Evolutionary conservation across 192 early-diverging fungal genomes (phyloP), one percentile per base, ranked within the genome.

Genomic region (Rhizophagus clarus): DNA sequence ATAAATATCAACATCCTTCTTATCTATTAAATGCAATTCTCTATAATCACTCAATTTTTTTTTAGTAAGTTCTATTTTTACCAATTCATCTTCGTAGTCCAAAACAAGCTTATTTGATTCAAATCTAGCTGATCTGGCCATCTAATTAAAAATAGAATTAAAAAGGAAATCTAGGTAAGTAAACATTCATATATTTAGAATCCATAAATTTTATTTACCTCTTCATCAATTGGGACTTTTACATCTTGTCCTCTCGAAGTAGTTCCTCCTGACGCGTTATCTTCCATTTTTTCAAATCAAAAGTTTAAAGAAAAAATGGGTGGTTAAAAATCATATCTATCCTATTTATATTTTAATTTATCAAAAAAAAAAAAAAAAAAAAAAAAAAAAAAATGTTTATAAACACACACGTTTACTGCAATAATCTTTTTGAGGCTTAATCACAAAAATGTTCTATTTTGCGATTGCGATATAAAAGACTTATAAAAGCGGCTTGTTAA

Each of bases 1-100:
- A 73, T 83, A 83, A 22, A 82, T 47, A 2, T 31, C 31, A 20
- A 79, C 79, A 67, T 85, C 84, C 2, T 80, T 74, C 0, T 76
- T 72, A 80, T 74, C 82, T 67, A 83, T 81, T 8, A 85, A 40
- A 20, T 40, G 80, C 24, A 83, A 67, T 6, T 61, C 40, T 8
- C 84, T 62, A 31, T 71, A 60, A 32, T 72, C 64, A n/a, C 72
- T 79, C 6, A 83, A 49, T 17, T 81, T 69, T 7, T 74, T 74
- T 11, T 56, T 81, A 4, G 66, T 82, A 7, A 83, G 0, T 1
- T 45, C 1, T 26, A 26, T 11, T 60, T 28, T 74, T 32, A 20
- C 51, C 1, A 74, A 29, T 51, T 51, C 37, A 26, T 51, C 24
- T 4, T 45, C 47, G 9, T 29, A 22, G 24, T 51, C 20, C 4